These are phyloP conservation scores for Leptodontidium sp. DNA, from an alignment of 2,329 filamentous ascomycete genomes.

Conservation along the genomic window DNA sequence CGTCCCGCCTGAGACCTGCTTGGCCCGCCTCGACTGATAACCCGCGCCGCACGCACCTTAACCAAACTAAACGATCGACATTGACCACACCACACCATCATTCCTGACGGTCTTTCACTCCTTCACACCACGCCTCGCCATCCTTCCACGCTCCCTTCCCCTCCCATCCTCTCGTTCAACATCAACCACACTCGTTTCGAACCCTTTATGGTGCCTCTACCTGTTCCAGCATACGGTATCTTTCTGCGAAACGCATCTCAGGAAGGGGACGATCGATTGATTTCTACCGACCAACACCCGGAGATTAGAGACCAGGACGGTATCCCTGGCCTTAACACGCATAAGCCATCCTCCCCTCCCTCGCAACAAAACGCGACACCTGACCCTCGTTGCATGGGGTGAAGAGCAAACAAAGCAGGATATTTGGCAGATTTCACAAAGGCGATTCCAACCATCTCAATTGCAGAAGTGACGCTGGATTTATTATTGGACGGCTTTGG, in stretches of 20 bases:
- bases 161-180: background rate
- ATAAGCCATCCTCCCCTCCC: constrained; percentile 10
- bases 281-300: background rate
- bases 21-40: background rate
- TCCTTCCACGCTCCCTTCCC: background rate
- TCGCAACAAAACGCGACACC: constrained; percentile 23
- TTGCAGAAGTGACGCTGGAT: background rate
- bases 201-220: background rate
- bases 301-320: constrained; percentile 16
- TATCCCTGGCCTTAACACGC: constrained; percentile 23
- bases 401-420: background rate
- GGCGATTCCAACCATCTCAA: background rate
- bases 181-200: constrained; percentile 7
- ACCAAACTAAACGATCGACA: background rate
- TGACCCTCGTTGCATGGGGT: background rate
- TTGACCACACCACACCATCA: background rate
- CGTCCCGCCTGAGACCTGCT: background rate
- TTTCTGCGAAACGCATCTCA: background rate
- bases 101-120: background rate
- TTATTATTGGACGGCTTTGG: background rate
- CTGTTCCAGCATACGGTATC: background rate
- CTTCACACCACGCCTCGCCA: background rate
- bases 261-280: background rate
- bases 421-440: background rate
- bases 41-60: background rate